A percentile compares a stretch with the other conserved stretches of the same genome.
Conservation (phyloP, 78 protist genomes). For the Dictyostelium purpureum region DNA sequence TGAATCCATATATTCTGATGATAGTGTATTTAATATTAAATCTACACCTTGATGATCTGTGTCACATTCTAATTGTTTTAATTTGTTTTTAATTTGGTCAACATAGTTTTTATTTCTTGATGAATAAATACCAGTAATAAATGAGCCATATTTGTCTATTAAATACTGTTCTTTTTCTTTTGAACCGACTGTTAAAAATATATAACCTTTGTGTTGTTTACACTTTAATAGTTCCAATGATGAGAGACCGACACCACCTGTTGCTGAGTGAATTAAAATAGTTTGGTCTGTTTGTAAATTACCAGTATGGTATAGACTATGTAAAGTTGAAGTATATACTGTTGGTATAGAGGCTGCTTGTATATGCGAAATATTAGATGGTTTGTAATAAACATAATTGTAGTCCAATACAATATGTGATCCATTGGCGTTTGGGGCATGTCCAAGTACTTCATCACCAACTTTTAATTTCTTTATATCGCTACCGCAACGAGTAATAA, state of each 20-base stretch:
- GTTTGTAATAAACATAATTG: neutral
- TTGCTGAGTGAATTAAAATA: neutral
- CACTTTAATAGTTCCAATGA: neutral
- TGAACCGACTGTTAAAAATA: neutral
- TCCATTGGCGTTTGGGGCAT: neutral
- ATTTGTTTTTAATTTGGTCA: neutral
- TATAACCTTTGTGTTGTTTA: neutral
- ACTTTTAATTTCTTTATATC: neutral
- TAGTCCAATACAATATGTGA: neutral
- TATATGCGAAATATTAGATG: neutral
- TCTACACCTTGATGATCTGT: neutral
- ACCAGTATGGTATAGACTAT: neutral
- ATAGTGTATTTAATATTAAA: too few relatives aligned
- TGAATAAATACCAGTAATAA: neutral
- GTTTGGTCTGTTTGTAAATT: neutral
- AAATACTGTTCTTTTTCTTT: slow-evolving; percentile 3
- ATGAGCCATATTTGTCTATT: neutral
- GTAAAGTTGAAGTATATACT: neutral
- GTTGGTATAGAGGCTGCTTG: slow-evolving; percentile 24
- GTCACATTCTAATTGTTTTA: neutral
- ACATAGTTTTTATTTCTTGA: neutral
- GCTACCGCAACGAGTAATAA: neutral
- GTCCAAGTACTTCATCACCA: slow-evolving; percentile 23
- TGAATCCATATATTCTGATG: neutral
- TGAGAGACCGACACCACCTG: slow-evolving; percentile 11